Percentiles rank a stretch among this genome's conserved stretches.
phyloP scores from a whole-genome alignment of 352 stramenopile species.

The Pythium vanterpoolii region DNA sequence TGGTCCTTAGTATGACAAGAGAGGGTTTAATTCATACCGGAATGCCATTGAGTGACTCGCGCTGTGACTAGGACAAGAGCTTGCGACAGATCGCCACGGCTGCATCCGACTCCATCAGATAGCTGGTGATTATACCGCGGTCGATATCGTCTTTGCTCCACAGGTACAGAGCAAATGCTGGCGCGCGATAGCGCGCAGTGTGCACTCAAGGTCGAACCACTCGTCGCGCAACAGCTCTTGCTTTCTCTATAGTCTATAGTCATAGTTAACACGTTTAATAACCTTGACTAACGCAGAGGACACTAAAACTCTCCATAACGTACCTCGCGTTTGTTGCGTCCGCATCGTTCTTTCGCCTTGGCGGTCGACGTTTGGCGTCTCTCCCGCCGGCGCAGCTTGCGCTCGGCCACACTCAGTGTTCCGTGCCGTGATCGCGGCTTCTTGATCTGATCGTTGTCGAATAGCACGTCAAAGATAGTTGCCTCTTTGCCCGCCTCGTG shows the following conservation, averaged over 20 bases:
- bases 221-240: neutral
- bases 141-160: neutral
- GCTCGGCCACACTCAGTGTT: neutral
- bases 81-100: neutral
- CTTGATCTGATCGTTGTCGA: neutral
- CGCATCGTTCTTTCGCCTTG: neutral
- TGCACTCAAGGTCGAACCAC: neutral
- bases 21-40: neutral
- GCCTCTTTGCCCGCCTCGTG: too few species aligned
- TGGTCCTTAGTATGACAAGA: too few species aligned
- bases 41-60: neutral
- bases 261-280: neutral
- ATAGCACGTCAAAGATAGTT: too few species aligned
- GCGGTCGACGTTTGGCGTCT: neutral
- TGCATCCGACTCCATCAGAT: neutral
- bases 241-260: neutral
- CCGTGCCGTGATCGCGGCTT: neutral
- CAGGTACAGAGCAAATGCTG: neutral
- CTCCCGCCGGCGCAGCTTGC: neutral
- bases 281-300: too few species aligned
- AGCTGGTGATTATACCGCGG: neutral
- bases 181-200: neutral
- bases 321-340: neutral
- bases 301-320: neutral
- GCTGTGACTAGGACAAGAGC: neutral